phyloP scores from a whole-genome alignment of 148 eudicot genomes.

The Pharnaceum exiguum region DNA sequence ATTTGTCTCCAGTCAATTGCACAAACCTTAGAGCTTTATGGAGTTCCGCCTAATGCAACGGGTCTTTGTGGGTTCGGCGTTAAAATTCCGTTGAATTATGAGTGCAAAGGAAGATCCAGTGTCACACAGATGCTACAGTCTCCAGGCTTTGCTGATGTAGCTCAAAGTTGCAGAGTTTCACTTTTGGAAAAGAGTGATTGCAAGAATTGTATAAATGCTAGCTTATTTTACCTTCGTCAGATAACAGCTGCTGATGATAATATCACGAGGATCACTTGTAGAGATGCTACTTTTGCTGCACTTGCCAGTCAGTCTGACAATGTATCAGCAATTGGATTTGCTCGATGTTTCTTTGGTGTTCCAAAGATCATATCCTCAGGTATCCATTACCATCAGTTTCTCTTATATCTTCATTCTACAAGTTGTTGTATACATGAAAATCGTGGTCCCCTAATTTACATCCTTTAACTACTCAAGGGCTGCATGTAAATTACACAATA shows the following conservation, averaged over 20 bases:
- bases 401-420: not conserved
- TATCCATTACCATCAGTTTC: not conserved
- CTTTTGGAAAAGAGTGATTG: constrained; percentile 41
- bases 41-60: constrained; percentile 67
- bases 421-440: not conserved
- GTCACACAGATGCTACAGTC: constrained; percentile 79
- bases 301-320: constrained; percentile 75
- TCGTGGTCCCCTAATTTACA: too few relatives aligned
- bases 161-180: constrained; percentile 51
- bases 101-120: constrained; percentile 76
- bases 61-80: constrained; percentile 78
- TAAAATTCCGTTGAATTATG: constrained; percentile 76
- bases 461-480: too few relatives aligned
- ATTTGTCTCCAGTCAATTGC: constrained; percentile 61
- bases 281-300: constrained; percentile 93
- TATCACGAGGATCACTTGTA: constrained; percentile 69
- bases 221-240: constrained; percentile 68
- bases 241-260: constrained; percentile 57
- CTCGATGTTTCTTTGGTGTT: constrained; percentile 85
- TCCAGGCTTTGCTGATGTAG: constrained; percentile 65
- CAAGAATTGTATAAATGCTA: constrained; percentile 73
- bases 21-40: constrained; percentile 62
- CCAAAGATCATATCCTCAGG: constrained; percentile 49
- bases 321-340: constrained; percentile 56
- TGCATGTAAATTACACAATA: too few relatives aligned